Evolutionary conservation across 345 rosid species (phyloP).

Genomic region (Mallotus nudiflorus): DNA sequence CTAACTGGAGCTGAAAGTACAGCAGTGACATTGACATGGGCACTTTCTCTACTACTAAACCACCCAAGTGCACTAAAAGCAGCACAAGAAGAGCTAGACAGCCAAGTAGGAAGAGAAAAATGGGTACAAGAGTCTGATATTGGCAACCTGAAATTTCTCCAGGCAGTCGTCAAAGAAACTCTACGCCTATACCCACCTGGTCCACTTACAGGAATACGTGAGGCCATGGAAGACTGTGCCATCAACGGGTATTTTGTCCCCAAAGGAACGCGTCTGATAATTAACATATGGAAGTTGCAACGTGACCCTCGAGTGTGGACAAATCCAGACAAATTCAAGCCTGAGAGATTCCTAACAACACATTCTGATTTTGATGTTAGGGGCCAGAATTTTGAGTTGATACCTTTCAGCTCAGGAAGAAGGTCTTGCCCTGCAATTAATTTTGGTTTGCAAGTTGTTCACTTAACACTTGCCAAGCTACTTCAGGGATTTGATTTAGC

Average conservation of each 20-base stretch:
- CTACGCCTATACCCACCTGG: constrained; percentile 36
- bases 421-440: constrained; percentile 35
- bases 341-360: constrained; percentile 30
- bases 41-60: constrained; percentile 43
- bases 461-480: constrained; percentile 23
- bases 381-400: constrained; percentile 30
- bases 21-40: constrained; percentile 46
- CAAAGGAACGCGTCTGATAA: constrained; percentile 35
- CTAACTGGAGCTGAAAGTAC: constrained; percentile 58
- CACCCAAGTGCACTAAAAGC: constrained; percentile 34
- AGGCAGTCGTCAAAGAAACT: constrained; percentile 63
- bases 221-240: constrained; percentile 36
- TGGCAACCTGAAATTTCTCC: constrained; percentile 42
- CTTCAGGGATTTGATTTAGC: constrained; percentile 29
- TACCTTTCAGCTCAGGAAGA: constrained; percentile 33
- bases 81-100: constrained; percentile 61
- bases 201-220: constrained; percentile 37
- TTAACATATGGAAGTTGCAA: constrained; percentile 42
- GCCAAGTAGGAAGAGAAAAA: constrained; percentile 36
- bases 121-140: constrained; percentile 64
- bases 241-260: constrained; percentile 28
- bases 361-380: constrained; percentile 22
- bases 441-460: constrained; percentile 19
- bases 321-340: constrained; percentile 24
- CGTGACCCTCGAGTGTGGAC: constrained; percentile 43